A percentile compares a stretch with the other conserved stretches of the same genome.
Conservation (phyloP, 306 rosid species). For the Boehmeria nivea region DNA sequence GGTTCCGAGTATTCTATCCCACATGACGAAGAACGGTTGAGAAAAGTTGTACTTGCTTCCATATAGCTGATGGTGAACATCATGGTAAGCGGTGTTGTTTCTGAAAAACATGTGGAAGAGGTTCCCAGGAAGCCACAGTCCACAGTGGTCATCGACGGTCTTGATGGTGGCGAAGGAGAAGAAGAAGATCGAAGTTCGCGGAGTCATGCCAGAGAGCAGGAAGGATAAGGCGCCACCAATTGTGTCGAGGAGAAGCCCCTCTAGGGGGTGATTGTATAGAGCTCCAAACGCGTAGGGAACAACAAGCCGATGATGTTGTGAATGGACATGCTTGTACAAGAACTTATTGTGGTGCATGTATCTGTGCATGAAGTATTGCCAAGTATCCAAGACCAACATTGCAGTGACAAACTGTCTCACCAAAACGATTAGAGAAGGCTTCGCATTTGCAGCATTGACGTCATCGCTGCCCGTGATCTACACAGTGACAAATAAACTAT, state of each 20-base stretch:
- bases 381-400: constrained; percentile 86
- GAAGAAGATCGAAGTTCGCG: constrained; percentile 84
- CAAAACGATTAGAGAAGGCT: constrained; percentile 39
- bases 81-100: constrained; percentile 90
- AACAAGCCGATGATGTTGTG: constrained; percentile 84
- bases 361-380: constrained; percentile 98
- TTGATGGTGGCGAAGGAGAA: constrained; percentile 94
- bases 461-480: constrained; percentile 70
- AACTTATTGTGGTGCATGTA: constrained; percentile 96
- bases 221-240: constrained; percentile 89
- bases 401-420: constrained; percentile 72
- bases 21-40: constrained; percentile 84
- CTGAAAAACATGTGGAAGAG: constrained; percentile 65
- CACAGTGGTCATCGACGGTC: constrained; percentile 95
- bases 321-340: constrained; percentile 86
- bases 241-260: constrained; percentile 94
- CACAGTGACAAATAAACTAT: constrained; percentile 6
- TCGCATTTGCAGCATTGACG: constrained; percentile 25
- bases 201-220: constrained; percentile 83
- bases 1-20: constrained; percentile 87
- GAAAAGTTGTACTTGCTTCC: constrained; percentile 94
- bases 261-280: constrained; percentile 88
- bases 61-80: constrained; percentile 89
- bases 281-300: constrained; percentile 95
- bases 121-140: constrained; percentile 87